Conservation (phyloP, 1,284 basidiomycete genomes). For the Meira nashicola region DNA sequence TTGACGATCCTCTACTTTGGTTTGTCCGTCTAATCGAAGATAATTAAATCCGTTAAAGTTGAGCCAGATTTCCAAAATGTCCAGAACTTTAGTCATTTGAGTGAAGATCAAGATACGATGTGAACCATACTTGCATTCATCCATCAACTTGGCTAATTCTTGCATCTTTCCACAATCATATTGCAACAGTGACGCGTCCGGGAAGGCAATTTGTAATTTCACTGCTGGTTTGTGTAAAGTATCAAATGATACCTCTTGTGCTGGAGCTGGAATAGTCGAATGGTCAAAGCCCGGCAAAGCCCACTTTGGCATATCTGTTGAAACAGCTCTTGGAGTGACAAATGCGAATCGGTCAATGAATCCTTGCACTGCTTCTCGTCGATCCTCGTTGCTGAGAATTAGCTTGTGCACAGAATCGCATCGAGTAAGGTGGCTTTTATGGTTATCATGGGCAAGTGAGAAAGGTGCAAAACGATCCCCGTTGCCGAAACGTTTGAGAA, state of each 20-base stretch:
- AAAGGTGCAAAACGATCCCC: slow-evolving; percentile 53
- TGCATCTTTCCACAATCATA: slow-evolving; percentile 97
- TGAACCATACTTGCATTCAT: slow-evolving; percentile 76
- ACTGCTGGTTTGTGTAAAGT: slow-evolving; percentile 69
- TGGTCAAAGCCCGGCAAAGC: slow-evolving; percentile 58
- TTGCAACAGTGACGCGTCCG: slow-evolving; percentile 80
- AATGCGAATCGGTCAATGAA: slow-evolving; percentile 74
- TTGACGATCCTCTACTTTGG: slow-evolving; percentile 91
- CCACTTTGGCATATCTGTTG: slow-evolving; percentile 67
- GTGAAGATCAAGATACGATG: slow-evolving; percentile 93
- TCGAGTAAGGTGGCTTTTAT: slow-evolving; percentile 61
- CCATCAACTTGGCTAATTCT: slow-evolving; percentile 70
- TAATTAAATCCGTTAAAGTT: slow-evolving; percentile 91
- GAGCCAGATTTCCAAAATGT: slow-evolving; percentile 88
- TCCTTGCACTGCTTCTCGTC: slow-evolving; percentile 61
- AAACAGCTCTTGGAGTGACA: slow-evolving; percentile 74
- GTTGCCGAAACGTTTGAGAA: slow-evolving; percentile 19
- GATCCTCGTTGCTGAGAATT: slow-evolving; percentile 61
- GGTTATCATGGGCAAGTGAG: slow-evolving; percentile 53
- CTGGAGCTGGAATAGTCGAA: slow-evolving; percentile 16
- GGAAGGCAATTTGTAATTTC: slow-evolving; percentile 88
- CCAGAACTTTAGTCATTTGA: slow-evolving; percentile 91
- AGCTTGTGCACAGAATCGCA: slow-evolving; percentile 56
- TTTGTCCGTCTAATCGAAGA: slow-evolving; percentile 84
- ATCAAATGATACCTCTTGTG: slow-evolving; percentile 60